These are phyloP conservation scores for Lagerstroemia speciosa DNA, from an alignment of 345 rosid species.

Conservation along the genomic window DNA sequence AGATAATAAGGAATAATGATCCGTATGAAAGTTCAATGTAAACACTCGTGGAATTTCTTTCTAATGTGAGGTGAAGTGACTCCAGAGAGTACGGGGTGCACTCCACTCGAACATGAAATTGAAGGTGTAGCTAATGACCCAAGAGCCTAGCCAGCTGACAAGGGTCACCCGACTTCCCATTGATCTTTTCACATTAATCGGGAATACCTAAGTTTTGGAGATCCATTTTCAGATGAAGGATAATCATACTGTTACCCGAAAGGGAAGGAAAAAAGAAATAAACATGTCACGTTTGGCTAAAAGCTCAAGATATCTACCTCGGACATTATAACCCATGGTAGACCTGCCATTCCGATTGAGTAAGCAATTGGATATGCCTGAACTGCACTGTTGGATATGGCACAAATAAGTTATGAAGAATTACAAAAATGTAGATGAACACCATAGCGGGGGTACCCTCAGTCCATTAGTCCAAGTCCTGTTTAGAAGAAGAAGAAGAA, in stretches of 20 bases:
- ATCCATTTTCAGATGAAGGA: background rate
- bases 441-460: conserved; percentile 9
- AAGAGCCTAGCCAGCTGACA: conserved; percentile 76
- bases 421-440: conserved; percentile 7
- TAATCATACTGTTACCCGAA: background rate
- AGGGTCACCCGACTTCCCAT: conserved; percentile 82
- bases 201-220: conserved; percentile 47
- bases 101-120: conserved; percentile 81
- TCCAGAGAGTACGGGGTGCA: conserved; percentile 37
- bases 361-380: conserved; percentile 27
- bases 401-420: background rate
- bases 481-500: too few relatives aligned
- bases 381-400: conserved; percentile 2
- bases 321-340: conserved; percentile 33
- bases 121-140: conserved; percentile 77
- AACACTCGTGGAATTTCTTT: background rate
- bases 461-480: conserved; percentile 6
- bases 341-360: conserved; percentile 8
- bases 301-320: conserved; percentile 31
- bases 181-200: conserved; percentile 63
- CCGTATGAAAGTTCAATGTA: background rate
- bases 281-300: background rate
- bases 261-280: background rate
- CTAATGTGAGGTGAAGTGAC: background rate
- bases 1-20: too few relatives aligned